Evolutionary conservation across 306 rosid genomes (phyloP).

Genomic region (Quercus berberidifolia): DNA sequence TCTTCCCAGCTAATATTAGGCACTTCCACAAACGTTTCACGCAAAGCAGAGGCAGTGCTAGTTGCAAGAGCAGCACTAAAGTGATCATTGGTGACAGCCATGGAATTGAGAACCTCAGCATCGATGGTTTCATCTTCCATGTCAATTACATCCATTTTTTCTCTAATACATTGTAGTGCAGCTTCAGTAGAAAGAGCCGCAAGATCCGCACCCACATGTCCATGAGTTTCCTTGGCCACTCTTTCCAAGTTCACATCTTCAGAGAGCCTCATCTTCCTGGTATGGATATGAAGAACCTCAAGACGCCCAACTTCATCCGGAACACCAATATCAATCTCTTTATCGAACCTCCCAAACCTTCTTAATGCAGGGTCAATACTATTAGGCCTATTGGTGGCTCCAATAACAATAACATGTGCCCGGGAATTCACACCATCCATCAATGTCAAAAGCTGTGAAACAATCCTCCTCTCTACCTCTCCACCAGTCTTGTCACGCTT

Average conservation of each 20-base stretch:
- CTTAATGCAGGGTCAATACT: conserved; percentile 20
- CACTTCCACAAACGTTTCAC: conserved; percentile 26
- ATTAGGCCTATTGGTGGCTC: conserved; percentile 14
- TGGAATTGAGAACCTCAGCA: conserved; percentile 17
- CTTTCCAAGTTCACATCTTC: conserved; percentile 22
- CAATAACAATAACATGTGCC: conserved; percentile 23
- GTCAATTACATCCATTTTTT: conserved; percentile 6
- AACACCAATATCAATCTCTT: conserved; percentile 24
- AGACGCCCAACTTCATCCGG: conserved; percentile 23
- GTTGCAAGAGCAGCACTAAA: conserved; percentile 7
- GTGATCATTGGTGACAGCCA: conserved; percentile 20
- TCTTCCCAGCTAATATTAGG: conserved; percentile 32
- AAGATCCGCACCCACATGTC: conserved; percentile 25
- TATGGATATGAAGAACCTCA: conserved; percentile 17
- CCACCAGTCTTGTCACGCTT: conserved; percentile 15
- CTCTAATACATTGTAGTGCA: conserved; percentile 23
- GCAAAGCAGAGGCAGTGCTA: conserved; percentile 3
- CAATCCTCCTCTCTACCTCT: conserved; percentile 19
- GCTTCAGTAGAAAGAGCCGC: conserved; percentile 27
- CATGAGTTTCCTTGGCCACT: conserved; percentile 17
- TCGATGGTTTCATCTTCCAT: conserved; percentile 20
- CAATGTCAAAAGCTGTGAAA: conserved; percentile 16
- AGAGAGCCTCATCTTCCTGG: conserved; percentile 17
- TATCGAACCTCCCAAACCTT: conserved; percentile 23
- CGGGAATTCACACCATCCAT: conserved; percentile 28